phyloP scores from a whole-genome alignment of 1,284 basidiomycete genomes.

The Cutaneotrichosporon spelunceum region DNA sequence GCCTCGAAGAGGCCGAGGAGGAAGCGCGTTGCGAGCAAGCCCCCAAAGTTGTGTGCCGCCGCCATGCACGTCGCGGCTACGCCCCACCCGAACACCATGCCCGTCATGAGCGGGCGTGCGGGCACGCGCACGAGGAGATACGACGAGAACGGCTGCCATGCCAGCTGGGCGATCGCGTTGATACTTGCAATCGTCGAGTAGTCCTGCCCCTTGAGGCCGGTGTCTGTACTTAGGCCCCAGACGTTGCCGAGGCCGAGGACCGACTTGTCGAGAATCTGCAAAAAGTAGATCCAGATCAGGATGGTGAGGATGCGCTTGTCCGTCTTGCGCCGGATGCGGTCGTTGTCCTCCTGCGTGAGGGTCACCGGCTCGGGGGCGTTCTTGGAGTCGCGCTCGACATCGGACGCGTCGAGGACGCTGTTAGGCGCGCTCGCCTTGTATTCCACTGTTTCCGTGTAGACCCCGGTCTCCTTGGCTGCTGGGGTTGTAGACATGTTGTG shows the following conservation, averaged over 20 bases:
- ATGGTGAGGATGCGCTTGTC: slow-evolving; percentile 31
- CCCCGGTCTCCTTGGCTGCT: too few species aligned
- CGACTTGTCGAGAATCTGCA: slow-evolving; percentile 40
- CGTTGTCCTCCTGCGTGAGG: slow-evolving; percentile 22
- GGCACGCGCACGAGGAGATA: slow-evolving; percentile 37
- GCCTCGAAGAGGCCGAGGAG: slow-evolving; percentile 52
- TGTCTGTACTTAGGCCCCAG: slow-evolving; percentile 31
- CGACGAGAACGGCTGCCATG: slow-evolving; percentile 32
- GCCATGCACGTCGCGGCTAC: slow-evolving; percentile 20
- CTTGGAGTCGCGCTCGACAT: slow-evolving; percentile 9
- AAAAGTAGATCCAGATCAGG: slow-evolving; percentile 39
- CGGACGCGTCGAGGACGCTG: slow-evolving; percentile 28
- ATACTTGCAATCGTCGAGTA: slow-evolving; percentile 25
- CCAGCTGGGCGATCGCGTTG: slow-evolving; percentile 25
- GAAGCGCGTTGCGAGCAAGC: slow-evolving; percentile 44
- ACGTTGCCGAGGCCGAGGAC: slow-evolving; percentile 41
- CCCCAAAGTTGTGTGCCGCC: slow-evolving; percentile 22
- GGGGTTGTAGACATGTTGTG: neutral
- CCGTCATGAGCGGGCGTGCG: slow-evolving; percentile 32
- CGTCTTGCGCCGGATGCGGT: slow-evolving; percentile 30
- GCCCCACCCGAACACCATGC: slow-evolving; percentile 34
- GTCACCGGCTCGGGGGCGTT: slow-evolving; percentile 10
- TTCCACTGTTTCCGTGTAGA: slow-evolving; percentile 6
- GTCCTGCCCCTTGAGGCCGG: slow-evolving; percentile 19
- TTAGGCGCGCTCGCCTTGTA: neutral